phyloP scores from a whole-genome alignment of 2,329 filamentous ascomycete species.

The Zymoseptoria crescenta region DNA sequence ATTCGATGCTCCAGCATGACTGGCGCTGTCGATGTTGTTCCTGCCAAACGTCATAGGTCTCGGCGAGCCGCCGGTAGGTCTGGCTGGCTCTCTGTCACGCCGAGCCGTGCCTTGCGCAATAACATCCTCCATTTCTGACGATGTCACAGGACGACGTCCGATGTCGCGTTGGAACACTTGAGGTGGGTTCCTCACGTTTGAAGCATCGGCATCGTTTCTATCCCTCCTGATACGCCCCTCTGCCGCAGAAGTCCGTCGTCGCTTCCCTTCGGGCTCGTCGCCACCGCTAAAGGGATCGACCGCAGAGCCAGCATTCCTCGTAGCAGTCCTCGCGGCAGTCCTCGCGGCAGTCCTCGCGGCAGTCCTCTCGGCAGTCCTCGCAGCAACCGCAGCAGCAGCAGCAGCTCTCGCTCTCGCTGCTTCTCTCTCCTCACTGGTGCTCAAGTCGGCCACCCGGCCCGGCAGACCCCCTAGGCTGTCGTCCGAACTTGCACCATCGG shows the following conservation, averaged over 20 bases:
- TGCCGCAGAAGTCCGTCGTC: background rate
- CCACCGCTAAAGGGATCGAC: too few relatives aligned
- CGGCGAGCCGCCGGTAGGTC: too few relatives aligned
- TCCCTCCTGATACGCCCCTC: background rate
- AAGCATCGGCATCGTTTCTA: background rate
- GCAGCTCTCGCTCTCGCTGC: background rate
- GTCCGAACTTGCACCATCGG: background rate
- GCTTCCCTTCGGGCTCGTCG: background rate
- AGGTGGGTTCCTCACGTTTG: background rate
- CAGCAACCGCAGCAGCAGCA: background rate
- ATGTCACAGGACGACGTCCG: background rate
- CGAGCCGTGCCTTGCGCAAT: background rate
- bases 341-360: background rate
- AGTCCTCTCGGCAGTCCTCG: background rate
- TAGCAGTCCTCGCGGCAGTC: background rate
- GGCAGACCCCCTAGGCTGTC: background rate
- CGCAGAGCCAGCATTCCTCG: background rate
- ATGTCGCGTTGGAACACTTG: background rate
- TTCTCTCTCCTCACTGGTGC: background rate
- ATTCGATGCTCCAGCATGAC: background rate
- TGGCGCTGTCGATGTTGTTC: background rate
- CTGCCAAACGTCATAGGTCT: background rate
- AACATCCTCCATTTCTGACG: background rate
- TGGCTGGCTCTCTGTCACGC: background rate
- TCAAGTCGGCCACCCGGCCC: background rate